Evolutionary conservation across 371 early-diverging fungal species (phyloP), one percentile per base, ranked within the genome.

Genomic region (Umbelopsis sp.): DNA sequence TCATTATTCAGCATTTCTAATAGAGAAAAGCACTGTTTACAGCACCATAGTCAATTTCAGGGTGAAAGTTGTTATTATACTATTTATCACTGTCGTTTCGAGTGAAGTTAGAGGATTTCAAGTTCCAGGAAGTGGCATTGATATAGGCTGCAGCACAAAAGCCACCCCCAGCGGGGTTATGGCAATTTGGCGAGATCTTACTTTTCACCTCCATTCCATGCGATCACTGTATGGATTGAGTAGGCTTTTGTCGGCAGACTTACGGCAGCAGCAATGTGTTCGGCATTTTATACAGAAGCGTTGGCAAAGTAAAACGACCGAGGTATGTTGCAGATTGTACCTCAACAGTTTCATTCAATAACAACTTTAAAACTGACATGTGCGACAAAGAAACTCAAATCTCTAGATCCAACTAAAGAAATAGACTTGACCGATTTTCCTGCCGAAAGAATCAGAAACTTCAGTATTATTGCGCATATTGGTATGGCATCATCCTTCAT

Each of bases 401-500:
- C 80, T 38, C 78, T 79, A 44, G 74, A 80, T 72, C 80, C 79
- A 11, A 65, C 66, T 12, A 76, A 72, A 50, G 63, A 52, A 7
- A 76, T 90, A 25, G 86, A 90, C 65, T 66, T 91, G 51, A 72
- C 78, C n/a, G 51, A 77, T 1, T 92, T 88, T 77, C 84, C 91
- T 4, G 86, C 91, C 0, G 96, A 96, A 64, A 83, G 86, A 68
- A 96, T 98, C 69, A 87, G 98, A 63, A 97, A 97, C 80, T 98
- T 98, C 78, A 93, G 93, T 70, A 97, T 98, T 68, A 97, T 98
- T 74, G 99, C 98, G 6, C 98, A 98, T 78, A 95, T 97, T 50
- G 96, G 93, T 89, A 86, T 46, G 16, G 32, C 22, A 25, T 22
- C 12, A 25, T 68, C 8, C 8, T 12, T 10, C 29, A 35, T 41